A percentile compares a stretch with the other conserved stretches of the same genome.
Evolutionary conservation across 2,329 filamentous ascomycete genomes (phyloP).

Genomic region (Raffaelea ambrosiae): DNA sequence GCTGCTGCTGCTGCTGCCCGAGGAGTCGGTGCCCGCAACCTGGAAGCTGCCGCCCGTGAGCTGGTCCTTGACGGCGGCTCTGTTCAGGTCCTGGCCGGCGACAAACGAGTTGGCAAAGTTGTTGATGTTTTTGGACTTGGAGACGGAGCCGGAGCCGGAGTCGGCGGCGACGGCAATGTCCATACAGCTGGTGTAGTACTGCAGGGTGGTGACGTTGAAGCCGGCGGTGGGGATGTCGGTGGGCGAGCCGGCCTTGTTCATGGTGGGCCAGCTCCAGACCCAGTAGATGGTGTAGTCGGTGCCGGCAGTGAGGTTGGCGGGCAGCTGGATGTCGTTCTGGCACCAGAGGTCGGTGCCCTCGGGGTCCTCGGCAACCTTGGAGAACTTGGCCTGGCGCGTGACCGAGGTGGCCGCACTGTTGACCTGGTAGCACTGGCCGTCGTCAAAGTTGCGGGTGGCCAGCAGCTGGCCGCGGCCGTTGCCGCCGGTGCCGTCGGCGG

Average conservation of each 20-base stretch:
- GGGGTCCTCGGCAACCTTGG: constrained; percentile 38
- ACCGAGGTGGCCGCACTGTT: constrained; percentile 52
- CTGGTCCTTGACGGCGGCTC: constrained; percentile 35
- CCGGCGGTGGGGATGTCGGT: constrained; percentile 24
- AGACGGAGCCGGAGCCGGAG: not conserved
- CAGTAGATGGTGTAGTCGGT: constrained; percentile 78
- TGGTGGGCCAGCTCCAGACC: constrained; percentile 89
- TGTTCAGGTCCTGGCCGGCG: constrained; percentile 30
- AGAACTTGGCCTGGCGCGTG: constrained; percentile 48
- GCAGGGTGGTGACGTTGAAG: constrained; percentile 19
- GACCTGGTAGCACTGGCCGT: constrained; percentile 80
- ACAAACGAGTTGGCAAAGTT: constrained; percentile 20
- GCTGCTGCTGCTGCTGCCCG: constrained; percentile 3
- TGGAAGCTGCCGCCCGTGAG: constrained; percentile 33
- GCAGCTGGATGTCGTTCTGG: constrained; percentile 73
- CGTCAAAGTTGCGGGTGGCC: constrained; percentile 74
- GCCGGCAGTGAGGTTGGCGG: constrained; percentile 51
- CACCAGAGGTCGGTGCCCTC: constrained; percentile 61
- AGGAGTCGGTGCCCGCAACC: constrained; percentile 18
- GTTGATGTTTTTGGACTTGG: constrained; percentile 2
- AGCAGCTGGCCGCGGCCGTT: constrained; percentile 70
- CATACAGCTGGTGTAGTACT: constrained; percentile 35
- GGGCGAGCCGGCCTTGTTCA: constrained; percentile 26
- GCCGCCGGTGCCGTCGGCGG: constrained; percentile 67
- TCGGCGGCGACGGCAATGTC: constrained; percentile 22